These are phyloP conservation scores for Venturia aucupariae DNA, from an alignment of 2,329 filamentous ascomycete genomes.

Conservation along the genomic window DNA sequence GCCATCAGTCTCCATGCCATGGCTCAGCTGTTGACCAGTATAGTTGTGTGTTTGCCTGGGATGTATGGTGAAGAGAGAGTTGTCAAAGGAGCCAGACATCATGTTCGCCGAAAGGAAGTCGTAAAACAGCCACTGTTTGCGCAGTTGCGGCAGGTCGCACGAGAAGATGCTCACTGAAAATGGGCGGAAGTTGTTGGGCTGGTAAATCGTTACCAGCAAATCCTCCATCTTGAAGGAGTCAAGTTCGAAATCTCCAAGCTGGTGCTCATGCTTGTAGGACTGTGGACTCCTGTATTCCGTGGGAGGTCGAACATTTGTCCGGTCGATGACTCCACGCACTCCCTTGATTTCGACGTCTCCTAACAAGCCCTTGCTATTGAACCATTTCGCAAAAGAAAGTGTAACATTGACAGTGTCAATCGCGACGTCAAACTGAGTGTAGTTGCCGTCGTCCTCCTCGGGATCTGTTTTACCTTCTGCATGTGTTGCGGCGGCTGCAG, in stretches of 20 bases:
- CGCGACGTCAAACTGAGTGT: conserved; percentile 93
- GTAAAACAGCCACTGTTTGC: conserved; percentile 97
- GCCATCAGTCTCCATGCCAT: conserved; percentile 45
- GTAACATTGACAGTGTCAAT: conserved; percentile 95
- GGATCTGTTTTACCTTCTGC: conserved; percentile 33
- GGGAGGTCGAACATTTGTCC: conserved; percentile 67
- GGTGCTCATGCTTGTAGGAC: conserved; percentile 77
- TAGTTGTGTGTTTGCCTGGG: conserved; percentile 81
- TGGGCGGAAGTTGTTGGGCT: conserved; percentile 83
- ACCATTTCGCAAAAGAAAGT: conserved; percentile 96
- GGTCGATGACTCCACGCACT: conserved; percentile 83
- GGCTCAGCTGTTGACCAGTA: conserved; percentile 52
- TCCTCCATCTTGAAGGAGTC: conserved; percentile 96
- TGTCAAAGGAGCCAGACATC: conserved; percentile 92
- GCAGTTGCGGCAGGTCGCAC: conserved; percentile 82
- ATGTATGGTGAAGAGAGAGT: conserved; percentile 94
- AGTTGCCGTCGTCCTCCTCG: conserved; percentile 77
- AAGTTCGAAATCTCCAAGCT: conserved; percentile 91
- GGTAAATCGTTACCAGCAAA: conserved; percentile 80
- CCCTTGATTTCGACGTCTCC: conserved; percentile 91
- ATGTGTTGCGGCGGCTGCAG: conserved; percentile 63
- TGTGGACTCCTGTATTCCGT: conserved; percentile 66
- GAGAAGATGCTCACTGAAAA: conserved; percentile 94
- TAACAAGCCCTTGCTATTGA: conserved; percentile 88
- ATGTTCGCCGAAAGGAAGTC: conserved; percentile 92